Conservation (phyloP, 2,329 filamentous ascomycete species). For the Leptographium lundbergii region DNA sequence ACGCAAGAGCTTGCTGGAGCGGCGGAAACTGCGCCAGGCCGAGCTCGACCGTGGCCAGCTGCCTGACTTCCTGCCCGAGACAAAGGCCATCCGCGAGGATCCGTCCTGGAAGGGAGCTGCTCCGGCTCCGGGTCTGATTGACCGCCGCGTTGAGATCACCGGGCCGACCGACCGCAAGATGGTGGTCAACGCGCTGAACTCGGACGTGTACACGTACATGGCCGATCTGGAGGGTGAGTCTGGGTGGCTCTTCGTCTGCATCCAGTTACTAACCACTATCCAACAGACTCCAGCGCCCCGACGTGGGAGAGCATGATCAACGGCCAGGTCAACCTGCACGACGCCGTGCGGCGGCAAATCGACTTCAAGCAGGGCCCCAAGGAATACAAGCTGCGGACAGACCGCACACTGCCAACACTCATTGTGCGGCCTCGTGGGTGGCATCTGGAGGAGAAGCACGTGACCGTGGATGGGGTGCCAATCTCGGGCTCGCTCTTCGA, state of each 20-base stretch:
- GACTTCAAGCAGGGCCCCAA: slow-evolving; percentile 94
- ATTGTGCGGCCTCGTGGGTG: slow-evolving; percentile 92
- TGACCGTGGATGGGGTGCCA: slow-evolving; percentile 88
- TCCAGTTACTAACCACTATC: background rate
- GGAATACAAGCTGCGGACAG: slow-evolving; percentile 93
- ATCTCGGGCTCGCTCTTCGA: slow-evolving; percentile 90
- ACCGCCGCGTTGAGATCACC: slow-evolving; percentile 93
- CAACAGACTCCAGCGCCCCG: slow-evolving; percentile 75
- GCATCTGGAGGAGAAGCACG: slow-evolving; percentile 97
- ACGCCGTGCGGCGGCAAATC: slow-evolving; percentile 83
- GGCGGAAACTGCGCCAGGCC: slow-evolving; percentile 73
- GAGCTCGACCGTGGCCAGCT: slow-evolving; percentile 84
- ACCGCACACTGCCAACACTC: slow-evolving; percentile 72
- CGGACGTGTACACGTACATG: slow-evolving; percentile 98
- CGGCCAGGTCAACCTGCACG: slow-evolving; percentile 94
- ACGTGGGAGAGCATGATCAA: slow-evolving; percentile 99
- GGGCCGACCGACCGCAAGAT: slow-evolving; percentile 97
- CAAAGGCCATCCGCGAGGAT: slow-evolving; percentile 87
- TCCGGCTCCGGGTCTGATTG: slow-evolving; percentile 82
- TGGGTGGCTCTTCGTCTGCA: background rate
- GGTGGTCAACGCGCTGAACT: slow-evolving; percentile 95
- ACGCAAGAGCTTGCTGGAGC: slow-evolving; percentile 78
- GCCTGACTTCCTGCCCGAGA: slow-evolving; percentile 92
- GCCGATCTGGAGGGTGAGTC: slow-evolving; percentile 87
- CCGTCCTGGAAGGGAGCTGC: slow-evolving; percentile 85